These are phyloP conservation scores for Yamadazyma songkhlaensis DNA, from an alignment of 1,139 yeast genomes.

Conservation along the genomic window DNA sequence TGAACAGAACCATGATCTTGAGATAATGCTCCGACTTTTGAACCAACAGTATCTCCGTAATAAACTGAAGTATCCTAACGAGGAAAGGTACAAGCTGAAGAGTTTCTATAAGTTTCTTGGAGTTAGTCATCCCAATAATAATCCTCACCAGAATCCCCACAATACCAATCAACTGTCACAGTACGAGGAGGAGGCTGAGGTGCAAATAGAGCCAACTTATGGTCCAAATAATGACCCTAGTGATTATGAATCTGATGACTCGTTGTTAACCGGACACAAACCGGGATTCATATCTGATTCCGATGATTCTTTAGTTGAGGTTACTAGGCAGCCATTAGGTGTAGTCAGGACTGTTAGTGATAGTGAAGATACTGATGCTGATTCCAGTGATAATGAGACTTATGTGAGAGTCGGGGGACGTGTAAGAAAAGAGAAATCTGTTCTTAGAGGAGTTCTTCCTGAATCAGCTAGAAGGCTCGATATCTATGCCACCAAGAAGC, in stretches of 20 bases:
- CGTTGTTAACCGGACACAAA: slow-evolving; percentile 4
- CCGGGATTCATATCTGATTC: slow-evolving; percentile 3
- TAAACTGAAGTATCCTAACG: slow-evolving; percentile 34
- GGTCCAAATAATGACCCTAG: neutral
- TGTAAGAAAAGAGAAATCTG: slow-evolving; percentile 24
- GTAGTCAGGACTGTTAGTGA: too few relatives aligned
- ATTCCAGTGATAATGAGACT: neutral
- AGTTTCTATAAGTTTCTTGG: slow-evolving; percentile 40
- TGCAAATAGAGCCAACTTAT: neutral
- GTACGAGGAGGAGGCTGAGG: neutral
- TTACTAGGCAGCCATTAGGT: neutral
- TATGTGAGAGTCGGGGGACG: slow-evolving; percentile 34
- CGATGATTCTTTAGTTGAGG: slow-evolving; percentile 4
- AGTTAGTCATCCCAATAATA: slow-evolving; percentile 13
- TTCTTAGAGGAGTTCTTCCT: slow-evolving; percentile 36
- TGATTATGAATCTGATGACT: slow-evolving; percentile 12
- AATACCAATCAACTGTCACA: slow-evolving; percentile 2
- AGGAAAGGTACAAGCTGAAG: slow-evolving; percentile 38
- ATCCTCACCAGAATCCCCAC: neutral
- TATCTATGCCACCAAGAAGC: slow-evolving; percentile 18
- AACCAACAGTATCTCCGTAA: slow-evolving; percentile 34
- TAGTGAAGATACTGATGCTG: slow-evolving; percentile 3
- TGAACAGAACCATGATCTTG: slow-evolving; percentile 32
- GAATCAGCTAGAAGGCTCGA: slow-evolving; percentile 37
- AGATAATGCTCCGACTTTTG: slow-evolving; percentile 31